Evolutionary conservation across 257 asterid species (phyloP).

Genomic region (Nicotiana tabacum): DNA sequence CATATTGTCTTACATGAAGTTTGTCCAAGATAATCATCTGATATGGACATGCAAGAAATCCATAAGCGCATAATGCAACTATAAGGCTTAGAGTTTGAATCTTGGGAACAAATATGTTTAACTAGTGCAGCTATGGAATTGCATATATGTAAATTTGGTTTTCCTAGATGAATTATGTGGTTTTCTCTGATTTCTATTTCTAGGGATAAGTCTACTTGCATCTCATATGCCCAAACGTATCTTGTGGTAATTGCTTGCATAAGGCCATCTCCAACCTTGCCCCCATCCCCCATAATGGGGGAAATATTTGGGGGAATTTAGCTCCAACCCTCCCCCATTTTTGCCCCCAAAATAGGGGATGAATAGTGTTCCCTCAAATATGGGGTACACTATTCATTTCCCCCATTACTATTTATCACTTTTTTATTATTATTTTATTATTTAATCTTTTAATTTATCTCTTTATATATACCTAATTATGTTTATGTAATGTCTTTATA

Average conservation of each 20-base stretch:
- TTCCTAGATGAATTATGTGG: not conserved
- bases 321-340: no score
- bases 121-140: not conserved
- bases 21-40: not conserved
- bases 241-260: not conserved
- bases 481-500: no score
- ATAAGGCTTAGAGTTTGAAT: not conserved
- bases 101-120: not conserved
- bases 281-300: no score
- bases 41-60: not conserved
- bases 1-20: not conserved
- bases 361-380: no score
- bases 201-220: not conserved
- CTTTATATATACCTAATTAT: no score
- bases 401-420: no score
- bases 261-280: not conserved
- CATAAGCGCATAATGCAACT: not conserved
- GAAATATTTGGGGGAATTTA: no score
- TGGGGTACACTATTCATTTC: no score
- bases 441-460: no score
- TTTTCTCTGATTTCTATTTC: not conserved
- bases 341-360: no score
- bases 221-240: not conserved
- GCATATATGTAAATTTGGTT: not conserved
- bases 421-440: no score